Conservation (phyloP, 306 rosid species). For the Sechiopsis laciniata region DNA sequence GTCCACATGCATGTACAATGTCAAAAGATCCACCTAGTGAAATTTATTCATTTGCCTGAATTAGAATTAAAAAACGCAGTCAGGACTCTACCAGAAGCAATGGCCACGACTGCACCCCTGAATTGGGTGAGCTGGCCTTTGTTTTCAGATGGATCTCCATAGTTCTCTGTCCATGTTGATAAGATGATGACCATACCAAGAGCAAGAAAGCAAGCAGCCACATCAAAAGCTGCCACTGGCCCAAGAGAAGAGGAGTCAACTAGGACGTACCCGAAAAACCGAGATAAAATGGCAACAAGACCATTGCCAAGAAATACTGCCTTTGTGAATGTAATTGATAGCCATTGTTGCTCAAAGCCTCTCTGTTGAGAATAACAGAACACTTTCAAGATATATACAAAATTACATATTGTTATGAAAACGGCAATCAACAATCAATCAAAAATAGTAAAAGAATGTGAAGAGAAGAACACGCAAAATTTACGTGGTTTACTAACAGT, state of each 20-base stretch:
- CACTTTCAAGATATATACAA: background rate
- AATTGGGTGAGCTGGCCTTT: conserved; percentile 77
- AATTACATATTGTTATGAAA: no score
- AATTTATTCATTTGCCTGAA: background rate
- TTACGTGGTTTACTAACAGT: no score
- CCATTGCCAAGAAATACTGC: no score
- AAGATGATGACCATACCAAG: conserved; percentile 80
- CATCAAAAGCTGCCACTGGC: conserved; percentile 96
- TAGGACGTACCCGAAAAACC: conserved; percentile 79
- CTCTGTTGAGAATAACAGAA: no score
- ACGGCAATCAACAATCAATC: no score
- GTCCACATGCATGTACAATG: conserved; percentile 8
- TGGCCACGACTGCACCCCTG: conserved; percentile 81
- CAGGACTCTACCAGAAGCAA: conserved; percentile 69
- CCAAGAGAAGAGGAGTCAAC: conserved; percentile 73
- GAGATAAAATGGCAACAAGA: conserved; percentile 57
- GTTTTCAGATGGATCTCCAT: conserved; percentile 76
- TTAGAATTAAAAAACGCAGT: background rate
- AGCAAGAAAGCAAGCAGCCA: conserved; percentile 90
- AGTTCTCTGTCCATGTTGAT: conserved; percentile 81
- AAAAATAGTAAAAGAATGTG: no score
- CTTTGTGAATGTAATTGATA: no score
- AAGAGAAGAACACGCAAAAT: no score
- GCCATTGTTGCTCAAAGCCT: no score
- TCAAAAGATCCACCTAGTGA: background rate